Evolutionary conservation across 495 filamentous ascomycete genomes (phyloP).

Genomic region (Aspergillus sclerotioniger): DNA sequence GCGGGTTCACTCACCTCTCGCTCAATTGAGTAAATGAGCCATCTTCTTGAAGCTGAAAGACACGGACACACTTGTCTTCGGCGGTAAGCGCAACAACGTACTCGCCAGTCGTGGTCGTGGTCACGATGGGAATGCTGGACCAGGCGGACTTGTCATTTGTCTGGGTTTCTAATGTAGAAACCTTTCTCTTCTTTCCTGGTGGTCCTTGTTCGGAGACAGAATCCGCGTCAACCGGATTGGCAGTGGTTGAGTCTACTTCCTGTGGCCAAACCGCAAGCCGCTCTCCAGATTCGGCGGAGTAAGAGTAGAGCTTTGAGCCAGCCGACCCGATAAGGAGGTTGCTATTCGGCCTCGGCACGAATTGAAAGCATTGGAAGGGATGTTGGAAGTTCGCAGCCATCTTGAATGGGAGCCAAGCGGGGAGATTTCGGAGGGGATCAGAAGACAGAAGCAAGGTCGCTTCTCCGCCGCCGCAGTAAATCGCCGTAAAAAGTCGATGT

Average conservation of each 20-base stretch:
- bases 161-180: constrained; percentile 31
- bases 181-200: constrained; percentile 53
- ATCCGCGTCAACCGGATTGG: constrained; percentile 8
- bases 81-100: constrained; percentile 76
- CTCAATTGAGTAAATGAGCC: constrained; percentile 67
- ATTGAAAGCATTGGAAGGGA: constrained; percentile 54
- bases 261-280: constrained; percentile 52
- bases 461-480: background rate
- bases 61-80: constrained; percentile 87
- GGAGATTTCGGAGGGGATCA: background rate
- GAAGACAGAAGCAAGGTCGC: too few relatives aligned
- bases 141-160: constrained; percentile 27
- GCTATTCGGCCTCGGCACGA: constrained; percentile 33
- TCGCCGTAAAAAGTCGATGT: background rate
- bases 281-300: constrained; percentile 40
- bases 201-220: constrained; percentile 35
- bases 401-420: background rate
- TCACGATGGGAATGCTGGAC: constrained; percentile 55
- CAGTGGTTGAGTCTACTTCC: constrained; percentile 25
- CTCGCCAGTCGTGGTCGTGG: constrained; percentile 56
- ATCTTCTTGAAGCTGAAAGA: constrained; percentile 63
- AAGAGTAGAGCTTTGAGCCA: constrained; percentile 54
- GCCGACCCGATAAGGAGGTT: constrained; percentile 55
- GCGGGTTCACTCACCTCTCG: constrained; percentile 54
- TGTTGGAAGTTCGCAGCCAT: constrained; percentile 40